These are phyloP conservation scores for Ogataea neopini DNA, from an alignment of 805 yeast species.

Conservation along the genomic window DNA sequence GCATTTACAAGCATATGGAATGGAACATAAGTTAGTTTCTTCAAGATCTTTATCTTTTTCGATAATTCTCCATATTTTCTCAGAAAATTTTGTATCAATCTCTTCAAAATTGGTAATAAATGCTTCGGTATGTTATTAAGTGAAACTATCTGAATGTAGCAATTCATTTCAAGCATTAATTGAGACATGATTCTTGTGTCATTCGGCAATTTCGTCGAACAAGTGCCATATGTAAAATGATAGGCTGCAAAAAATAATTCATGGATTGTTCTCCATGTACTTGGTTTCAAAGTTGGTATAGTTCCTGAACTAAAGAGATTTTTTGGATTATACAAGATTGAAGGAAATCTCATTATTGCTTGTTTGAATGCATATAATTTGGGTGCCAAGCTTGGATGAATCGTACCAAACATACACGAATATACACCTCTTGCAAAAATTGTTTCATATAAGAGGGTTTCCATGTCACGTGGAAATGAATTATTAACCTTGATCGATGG, in stretches of 20 bases:
- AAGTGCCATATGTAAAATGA: conserved; percentile 7
- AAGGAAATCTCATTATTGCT: conserved; percentile 5
- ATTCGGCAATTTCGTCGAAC: neutral
- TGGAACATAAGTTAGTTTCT: conserved; percentile 14
- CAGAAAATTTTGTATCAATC: conserved; percentile 7
- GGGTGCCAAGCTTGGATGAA: neutral
- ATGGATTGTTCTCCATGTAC: conserved; percentile 17
- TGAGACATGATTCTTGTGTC: conserved; percentile 8
- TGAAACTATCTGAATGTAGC: conserved; percentile 12
- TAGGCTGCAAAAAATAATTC: conserved; percentile 15
- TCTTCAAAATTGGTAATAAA: neutral
- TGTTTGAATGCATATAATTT: conserved; percentile 7
- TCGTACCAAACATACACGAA: conserved; percentile 9
- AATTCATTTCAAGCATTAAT: conserved; percentile 16
- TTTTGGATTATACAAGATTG: conserved; percentile 5
- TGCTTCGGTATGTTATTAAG: conserved; percentile 1
- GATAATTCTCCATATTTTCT: conserved; percentile 1
- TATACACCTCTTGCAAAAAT: conserved; percentile 19
- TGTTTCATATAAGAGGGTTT: conserved; percentile 11
- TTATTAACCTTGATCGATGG: conserved; percentile 11
- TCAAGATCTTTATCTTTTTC: conserved; percentile 5
- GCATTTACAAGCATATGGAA: conserved; percentile 16
- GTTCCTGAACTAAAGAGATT: conserved; percentile 11
- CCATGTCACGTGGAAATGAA: conserved; percentile 17
- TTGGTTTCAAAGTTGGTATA: conserved; percentile 10